Percentiles rank a stretch among this genome's conserved stretches.
These are phyloP conservation scores for Phalaenopsis hybrid DNA, from an alignment of 116 monocot genomes.

Conservation along the genomic window DNA sequence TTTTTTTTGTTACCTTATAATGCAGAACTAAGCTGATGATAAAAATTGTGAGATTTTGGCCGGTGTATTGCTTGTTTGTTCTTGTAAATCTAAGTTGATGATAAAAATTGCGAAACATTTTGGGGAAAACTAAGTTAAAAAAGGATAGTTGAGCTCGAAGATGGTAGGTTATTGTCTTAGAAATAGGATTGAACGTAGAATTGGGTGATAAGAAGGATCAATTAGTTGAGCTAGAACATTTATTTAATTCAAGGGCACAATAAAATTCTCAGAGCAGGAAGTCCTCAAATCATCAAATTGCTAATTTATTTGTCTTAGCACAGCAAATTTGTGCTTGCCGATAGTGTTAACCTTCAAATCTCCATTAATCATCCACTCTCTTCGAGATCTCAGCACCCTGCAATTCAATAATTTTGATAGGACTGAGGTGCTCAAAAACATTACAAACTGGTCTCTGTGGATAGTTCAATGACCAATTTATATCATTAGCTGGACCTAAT, in stretches of 20 bases:
- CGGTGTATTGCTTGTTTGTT: background rate
- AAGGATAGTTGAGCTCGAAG: background rate
- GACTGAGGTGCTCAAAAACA: no score
- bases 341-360: no score
- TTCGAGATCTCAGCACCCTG: no score
- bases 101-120: background rate
- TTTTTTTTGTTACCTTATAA: background rate
- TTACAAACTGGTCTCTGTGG: background rate
- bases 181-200: background rate
- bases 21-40: background rate
- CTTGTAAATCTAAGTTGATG: background rate
- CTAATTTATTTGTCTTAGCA: no score
- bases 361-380: no score
- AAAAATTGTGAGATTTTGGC: background rate
- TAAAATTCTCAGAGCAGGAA: no score
- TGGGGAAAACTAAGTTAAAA: background rate
- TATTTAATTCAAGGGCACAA: no score
- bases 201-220: background rate
- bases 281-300: no score
- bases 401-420: no score
- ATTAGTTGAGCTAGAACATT: no score
- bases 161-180: background rate
- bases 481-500: no score
- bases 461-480: background rate
- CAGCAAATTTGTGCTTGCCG: no score